Conservation (phyloP, 2,329 filamentous ascomycete genomes). For the Cladosporium sphaerospermum region DNA sequence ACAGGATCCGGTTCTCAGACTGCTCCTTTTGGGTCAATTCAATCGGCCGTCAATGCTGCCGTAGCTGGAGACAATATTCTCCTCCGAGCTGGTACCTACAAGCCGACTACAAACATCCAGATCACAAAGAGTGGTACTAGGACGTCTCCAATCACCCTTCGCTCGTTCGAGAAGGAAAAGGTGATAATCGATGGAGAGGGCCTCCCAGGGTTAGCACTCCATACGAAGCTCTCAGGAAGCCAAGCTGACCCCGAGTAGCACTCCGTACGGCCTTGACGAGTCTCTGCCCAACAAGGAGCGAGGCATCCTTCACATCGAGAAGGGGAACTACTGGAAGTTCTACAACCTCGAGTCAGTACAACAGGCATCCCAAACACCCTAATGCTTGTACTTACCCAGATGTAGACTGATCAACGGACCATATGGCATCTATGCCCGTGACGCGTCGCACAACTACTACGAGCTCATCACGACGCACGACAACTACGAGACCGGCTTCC, state of each 20-base stretch:
- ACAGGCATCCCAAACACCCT: neutral
- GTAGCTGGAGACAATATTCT: conserved; percentile 43
- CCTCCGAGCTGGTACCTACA: conserved; percentile 41
- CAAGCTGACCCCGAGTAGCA: conserved; percentile 18
- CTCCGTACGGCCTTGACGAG: conserved; percentile 38
- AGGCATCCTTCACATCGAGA: conserved; percentile 44
- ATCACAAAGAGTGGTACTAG: conserved; percentile 40
- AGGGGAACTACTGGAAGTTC: conserved; percentile 43
- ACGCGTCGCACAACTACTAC: conserved; percentile 33
- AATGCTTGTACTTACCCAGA: neutral
- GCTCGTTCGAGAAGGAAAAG: conserved; percentile 38
- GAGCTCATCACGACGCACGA: conserved; percentile 34
- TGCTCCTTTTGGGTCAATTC: conserved; percentile 42
- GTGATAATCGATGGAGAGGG: conserved; percentile 44
- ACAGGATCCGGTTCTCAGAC: conserved; percentile 36
- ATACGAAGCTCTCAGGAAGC: neutral
- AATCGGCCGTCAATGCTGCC: conserved; percentile 41
- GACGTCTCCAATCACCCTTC: conserved; percentile 37
- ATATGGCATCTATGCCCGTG: conserved; percentile 34
- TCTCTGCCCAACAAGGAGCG: conserved; percentile 38
- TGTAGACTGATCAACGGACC: conserved; percentile 31
- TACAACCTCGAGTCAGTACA: conserved; percentile 30
- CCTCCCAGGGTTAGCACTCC: conserved; percentile 15
- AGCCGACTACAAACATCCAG: conserved; percentile 43
- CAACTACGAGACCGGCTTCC: conserved; percentile 37